Percentiles rank a stretch among this genome's conserved stretches.
Evolutionary conservation across 306 rosid genomes (phyloP).

Genomic region (Abrus precatorius): DNA sequence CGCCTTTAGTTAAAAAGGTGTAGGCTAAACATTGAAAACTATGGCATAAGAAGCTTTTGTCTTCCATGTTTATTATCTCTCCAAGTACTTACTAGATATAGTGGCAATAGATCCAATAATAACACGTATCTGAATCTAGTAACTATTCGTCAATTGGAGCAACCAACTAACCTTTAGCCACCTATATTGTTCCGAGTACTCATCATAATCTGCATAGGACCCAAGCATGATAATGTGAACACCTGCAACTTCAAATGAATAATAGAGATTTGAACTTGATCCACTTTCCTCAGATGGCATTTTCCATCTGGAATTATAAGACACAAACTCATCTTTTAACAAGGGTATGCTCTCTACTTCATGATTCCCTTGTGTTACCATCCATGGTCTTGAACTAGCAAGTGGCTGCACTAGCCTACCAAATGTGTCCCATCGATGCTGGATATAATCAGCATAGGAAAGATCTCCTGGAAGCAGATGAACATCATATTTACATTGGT

Average conservation of each 20-base stretch:
- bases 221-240: constrained; percentile 89
- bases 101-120: constrained; percentile 6
- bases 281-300: constrained; percentile 94
- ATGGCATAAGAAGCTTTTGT: constrained; percentile 17
- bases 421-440: constrained; percentile 84
- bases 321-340: constrained; percentile 71
- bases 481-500: constrained; percentile 78
- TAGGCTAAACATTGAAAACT: constrained; percentile 3
- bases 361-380: constrained; percentile 97
- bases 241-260: constrained; percentile 90
- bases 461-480: constrained; percentile 95
- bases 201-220: constrained; percentile 80
- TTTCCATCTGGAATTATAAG: constrained; percentile 91
- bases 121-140: neutral
- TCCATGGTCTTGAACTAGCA: constrained; percentile 93
- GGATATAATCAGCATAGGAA: constrained; percentile 88
- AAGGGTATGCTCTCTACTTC: constrained; percentile 77
- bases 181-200: constrained; percentile 80
- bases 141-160: constrained; percentile 24
- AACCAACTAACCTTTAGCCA: constrained; percentile 86
- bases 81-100: neutral
- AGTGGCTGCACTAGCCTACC: constrained; percentile 93
- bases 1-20: neutral
- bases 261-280: constrained; percentile 88
- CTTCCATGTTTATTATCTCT: constrained; percentile 5